Percentiles rank a stretch among this genome's conserved stretches.
Conservation (phyloP, 257 asterid species). For the Ilex aquifolium region DNA sequence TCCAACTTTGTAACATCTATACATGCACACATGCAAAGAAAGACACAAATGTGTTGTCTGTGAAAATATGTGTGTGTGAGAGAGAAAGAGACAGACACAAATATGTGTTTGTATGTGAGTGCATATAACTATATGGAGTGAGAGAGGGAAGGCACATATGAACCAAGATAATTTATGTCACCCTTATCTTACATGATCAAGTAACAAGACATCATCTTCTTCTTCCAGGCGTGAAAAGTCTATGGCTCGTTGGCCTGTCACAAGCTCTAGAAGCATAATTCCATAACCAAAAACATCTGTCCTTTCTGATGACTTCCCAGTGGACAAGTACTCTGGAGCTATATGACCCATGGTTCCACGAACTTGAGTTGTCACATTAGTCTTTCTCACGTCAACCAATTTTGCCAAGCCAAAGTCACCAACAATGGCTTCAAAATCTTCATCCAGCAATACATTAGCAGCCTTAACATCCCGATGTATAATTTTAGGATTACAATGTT, state of each 20-base stretch:
- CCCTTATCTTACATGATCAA: slow-evolving; percentile 70
- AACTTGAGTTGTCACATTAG: slow-evolving; percentile 94
- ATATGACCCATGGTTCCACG: slow-evolving; percentile 99
- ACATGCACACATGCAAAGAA: not conserved
- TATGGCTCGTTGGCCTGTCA: slow-evolving; percentile 93
- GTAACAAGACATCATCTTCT: slow-evolving; percentile 90
- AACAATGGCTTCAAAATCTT: slow-evolving; percentile 89
- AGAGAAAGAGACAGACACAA: no score
- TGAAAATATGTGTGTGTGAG: no score
- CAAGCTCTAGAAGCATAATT: slow-evolving; percentile 85
- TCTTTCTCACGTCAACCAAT: slow-evolving; percentile 79
- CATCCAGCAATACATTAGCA: slow-evolving; percentile 91
- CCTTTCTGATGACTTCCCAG: slow-evolving; percentile 93
- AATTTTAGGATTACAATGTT: slow-evolving; percentile 91
- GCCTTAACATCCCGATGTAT: slow-evolving; percentile 97
- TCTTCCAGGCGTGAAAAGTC: slow-evolving; percentile 97
- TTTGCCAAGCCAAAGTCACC: slow-evolving; percentile 98
- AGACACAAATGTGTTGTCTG: no score
- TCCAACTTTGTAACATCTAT: no score
- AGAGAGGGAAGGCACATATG: not conserved
- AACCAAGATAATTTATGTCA: not conserved
- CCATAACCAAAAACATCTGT: slow-evolving; percentile 98
- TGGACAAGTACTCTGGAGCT: slow-evolving; percentile 94
- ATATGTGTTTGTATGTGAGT: no score
- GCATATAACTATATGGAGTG: not conserved